Percentiles rank a stretch among this genome's conserved stretches.
Evolutionary conservation across 2,329 filamentous ascomycete genomes (phyloP).

Genomic region (Blumeria graminis): DNA sequence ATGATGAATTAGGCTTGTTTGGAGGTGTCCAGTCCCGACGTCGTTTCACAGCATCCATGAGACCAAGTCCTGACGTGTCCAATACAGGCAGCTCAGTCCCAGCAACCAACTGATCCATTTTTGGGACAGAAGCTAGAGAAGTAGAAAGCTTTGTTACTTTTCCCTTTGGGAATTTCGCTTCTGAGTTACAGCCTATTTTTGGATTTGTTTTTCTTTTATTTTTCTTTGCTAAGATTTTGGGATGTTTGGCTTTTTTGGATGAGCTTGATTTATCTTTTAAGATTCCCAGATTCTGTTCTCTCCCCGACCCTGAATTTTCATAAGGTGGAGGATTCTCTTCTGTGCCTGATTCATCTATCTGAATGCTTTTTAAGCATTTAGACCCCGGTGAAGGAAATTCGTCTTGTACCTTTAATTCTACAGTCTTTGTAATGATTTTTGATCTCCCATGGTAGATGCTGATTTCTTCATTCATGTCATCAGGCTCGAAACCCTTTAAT

Average conservation of each 20-base stretch:
- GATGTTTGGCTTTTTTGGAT: not conserved
- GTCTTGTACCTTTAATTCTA: not conserved
- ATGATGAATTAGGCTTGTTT: slow-evolving; percentile 17
- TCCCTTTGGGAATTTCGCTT: slow-evolving; percentile 14
- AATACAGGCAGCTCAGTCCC: slow-evolving; percentile 1
- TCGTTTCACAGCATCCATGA: slow-evolving; percentile 24
- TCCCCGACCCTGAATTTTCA: too few relatives aligned
- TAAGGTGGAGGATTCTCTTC: slow-evolving; percentile 5
- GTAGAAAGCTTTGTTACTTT: slow-evolving; percentile 16
- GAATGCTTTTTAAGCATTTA: not conserved
- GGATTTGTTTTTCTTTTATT: slow-evolving; percentile 11
- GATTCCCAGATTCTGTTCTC: not conserved
- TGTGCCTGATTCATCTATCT: slow-evolving; percentile 1
- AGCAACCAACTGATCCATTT: not conserved
- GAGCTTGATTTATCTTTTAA: slow-evolving; percentile 7
- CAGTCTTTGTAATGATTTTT: not conserved
- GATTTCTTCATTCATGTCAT: not conserved
- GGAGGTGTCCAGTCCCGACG: slow-evolving; percentile 46
- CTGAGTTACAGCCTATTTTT: slow-evolving; percentile 5
- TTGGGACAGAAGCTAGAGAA: slow-evolving; percentile 5
- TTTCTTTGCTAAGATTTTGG: not conserved
- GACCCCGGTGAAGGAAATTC: not conserved
- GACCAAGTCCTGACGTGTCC: slow-evolving; percentile 6
- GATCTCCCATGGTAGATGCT: not conserved
- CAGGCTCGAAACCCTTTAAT: not conserved